Base-by-base conservation (phyloP, 768 basidiomycete genomes). In the Trametes villosa region DNA sequence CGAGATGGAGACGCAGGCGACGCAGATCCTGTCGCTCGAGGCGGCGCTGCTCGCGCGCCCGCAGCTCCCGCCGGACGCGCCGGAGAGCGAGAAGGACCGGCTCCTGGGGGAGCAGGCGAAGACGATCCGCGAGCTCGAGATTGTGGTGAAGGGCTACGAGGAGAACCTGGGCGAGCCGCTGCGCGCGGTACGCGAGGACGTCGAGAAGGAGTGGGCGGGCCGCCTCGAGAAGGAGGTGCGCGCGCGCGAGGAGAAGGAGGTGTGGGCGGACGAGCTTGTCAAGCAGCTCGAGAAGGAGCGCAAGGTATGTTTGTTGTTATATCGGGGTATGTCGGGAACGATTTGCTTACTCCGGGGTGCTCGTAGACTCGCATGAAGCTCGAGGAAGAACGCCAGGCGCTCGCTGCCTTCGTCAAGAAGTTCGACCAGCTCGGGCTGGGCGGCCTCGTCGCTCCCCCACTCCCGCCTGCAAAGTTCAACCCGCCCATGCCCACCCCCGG, bases 1-100 rank as follows among this genome's bases (percentile, higher is more conserved):
- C 20, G 85, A 94, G 64, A 74, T 96, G 34, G 89, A 94, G 42
- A 84, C 89, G 0, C 94, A 96, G 67, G 82, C 87, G 0, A 87
- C 83, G 8, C 92, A 96, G 66, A 92, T 96, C 48, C 80, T 94
- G 2, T 90, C 92, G 0, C 81, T 96, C 3, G 91, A 95, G 72
- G 86, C 85, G 0, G 85, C 92, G 0, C 79, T 96, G 6, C 81
- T 85, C 2, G 81, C 89, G 8, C 84, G 91, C 4, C 90, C 92
- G 0, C 80, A 83, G 34, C 73, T 89, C 11, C 84, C 88, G 1
- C 76, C 83, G 0, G 83, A 85, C 53, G 88, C 88, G 26, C 79
- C 88, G 0, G 87, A 88, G 57, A 77, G 78, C 22, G 88, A 91
- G 61, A 92, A 94, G 71, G 89, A 94, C 65, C 83, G 80, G 71